Conservation (phyloP, 2,329 filamentous ascomycete species). For the Elsinoe australis region DNA sequence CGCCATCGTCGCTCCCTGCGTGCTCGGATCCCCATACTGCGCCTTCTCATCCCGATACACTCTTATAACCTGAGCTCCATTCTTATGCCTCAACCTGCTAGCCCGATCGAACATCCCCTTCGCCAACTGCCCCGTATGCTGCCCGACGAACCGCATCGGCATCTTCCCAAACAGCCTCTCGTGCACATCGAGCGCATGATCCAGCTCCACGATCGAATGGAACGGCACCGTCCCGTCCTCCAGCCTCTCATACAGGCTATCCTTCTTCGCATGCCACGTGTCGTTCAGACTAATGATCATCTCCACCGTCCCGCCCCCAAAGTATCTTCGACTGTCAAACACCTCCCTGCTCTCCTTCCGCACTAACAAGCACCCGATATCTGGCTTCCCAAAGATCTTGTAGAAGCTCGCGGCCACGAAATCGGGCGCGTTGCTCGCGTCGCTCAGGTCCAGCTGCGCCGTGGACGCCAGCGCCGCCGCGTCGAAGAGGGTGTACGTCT, state of each 20-base stretch:
- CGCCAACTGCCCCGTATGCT: constrained; percentile 62
- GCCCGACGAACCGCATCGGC: constrained; percentile 57
- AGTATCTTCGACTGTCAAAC: constrained; percentile 60
- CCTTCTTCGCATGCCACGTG: constrained; percentile 75
- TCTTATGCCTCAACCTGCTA: constrained; percentile 56
- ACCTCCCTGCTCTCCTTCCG: constrained; percentile 63
- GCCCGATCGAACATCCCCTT: constrained; percentile 54
- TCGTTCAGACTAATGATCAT: constrained; percentile 72
- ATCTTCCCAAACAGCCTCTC: constrained; percentile 56
- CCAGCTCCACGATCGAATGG: constrained; percentile 79
- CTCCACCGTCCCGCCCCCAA: constrained; percentile 91
- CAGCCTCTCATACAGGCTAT: constrained; percentile 65
- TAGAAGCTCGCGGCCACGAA: constrained; percentile 85
- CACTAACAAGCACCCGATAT: constrained; percentile 78
- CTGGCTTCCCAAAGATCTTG: constrained; percentile 97
- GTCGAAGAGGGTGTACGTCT: constrained; percentile 66
- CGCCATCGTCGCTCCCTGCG: constrained; percentile 67
- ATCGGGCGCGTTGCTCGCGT: constrained; percentile 59
- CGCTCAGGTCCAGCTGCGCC: constrained; percentile 62
- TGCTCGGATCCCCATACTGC: constrained; percentile 37
- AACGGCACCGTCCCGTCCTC: constrained; percentile 90
- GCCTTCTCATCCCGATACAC: constrained; percentile 50
- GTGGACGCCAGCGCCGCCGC: constrained; percentile 76
- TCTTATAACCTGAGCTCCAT: constrained; percentile 56
- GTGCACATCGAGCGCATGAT: constrained; percentile 65